phyloP scores from a whole-genome alignment of 768 basidiomycete species.

The Mycena kentingensis region DNA sequence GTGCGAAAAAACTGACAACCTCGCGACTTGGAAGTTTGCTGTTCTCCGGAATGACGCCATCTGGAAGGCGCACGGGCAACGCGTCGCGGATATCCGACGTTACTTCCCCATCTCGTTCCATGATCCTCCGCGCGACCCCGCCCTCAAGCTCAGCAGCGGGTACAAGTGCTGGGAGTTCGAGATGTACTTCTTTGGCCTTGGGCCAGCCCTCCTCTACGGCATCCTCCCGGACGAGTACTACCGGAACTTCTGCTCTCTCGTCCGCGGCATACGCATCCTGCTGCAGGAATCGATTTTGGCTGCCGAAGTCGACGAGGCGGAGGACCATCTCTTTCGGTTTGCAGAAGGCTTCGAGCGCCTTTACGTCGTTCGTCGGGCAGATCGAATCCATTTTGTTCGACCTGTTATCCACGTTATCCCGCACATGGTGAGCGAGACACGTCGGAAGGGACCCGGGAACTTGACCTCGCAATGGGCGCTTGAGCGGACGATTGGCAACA shows the following conservation, averaged over 20 bases:
- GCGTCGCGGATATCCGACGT: constrained; percentile 30
- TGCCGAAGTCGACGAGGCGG: neutral
- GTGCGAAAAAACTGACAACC: constrained; percentile 20
- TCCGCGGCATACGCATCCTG: constrained; percentile 28
- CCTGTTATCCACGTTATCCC: constrained; percentile 17
- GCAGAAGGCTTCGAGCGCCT: constrained; percentile 19
- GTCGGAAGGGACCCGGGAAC: constrained; percentile 14
- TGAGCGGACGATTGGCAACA: constrained; percentile 22
- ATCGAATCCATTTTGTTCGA: constrained; percentile 23
- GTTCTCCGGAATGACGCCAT: constrained; percentile 25
- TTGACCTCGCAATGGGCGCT: constrained; percentile 21
- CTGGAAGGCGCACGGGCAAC: constrained; percentile 40
- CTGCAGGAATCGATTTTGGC: constrained; percentile 19
- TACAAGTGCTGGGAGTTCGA: constrained; percentile 35
- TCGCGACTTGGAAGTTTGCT: constrained; percentile 34
- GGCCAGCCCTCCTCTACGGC: constrained; percentile 27
- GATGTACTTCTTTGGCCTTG: constrained; percentile 32
- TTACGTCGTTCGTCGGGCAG: constrained; percentile 20
- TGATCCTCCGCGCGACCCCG: constrained; percentile 42
- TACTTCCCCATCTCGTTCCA: constrained; percentile 46
- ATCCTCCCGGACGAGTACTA: constrained; percentile 34
- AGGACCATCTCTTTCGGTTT: constrained; percentile 14
- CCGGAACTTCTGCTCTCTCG: constrained; percentile 36
- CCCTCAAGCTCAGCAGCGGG: constrained; percentile 38
- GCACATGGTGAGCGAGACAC: constrained; percentile 15